phyloP scores from a whole-genome alignment of 129 eudicot species.

The Kitagawia praeruptora region DNA sequence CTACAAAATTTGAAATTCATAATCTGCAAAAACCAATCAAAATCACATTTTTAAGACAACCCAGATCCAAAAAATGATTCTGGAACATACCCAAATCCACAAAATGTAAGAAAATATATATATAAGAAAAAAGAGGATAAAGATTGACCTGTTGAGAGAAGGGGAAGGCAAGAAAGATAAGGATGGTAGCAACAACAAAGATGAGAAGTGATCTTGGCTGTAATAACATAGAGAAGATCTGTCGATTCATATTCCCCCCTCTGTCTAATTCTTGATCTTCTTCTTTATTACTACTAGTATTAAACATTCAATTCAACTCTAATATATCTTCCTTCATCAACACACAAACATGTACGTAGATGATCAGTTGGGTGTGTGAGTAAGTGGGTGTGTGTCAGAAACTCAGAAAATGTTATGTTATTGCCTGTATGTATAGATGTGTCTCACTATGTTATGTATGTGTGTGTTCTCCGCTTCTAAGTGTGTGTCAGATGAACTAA shows the following conservation, averaged over 20 bases:
- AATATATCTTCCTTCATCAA: neutral
- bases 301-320: constrained; percentile 3
- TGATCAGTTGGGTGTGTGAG: neutral
- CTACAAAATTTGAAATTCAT: neutral
- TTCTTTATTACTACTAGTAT: neutral
- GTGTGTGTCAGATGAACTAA: constrained; percentile 3
- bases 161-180: constrained; percentile 32
- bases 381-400: constrained; percentile 7
- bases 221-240: constrained; percentile 31
- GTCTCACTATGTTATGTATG: neutral
- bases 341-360: neutral
- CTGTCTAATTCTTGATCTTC: neutral
- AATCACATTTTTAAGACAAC: neutral
- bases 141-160: constrained; percentile 29
- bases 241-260: constrained; percentile 34
- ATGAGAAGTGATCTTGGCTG: constrained; percentile 31
- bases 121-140: neutral
- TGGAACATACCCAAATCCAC: neutral
- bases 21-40: neutral
- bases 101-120: neutral
- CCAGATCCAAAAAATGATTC: neutral
- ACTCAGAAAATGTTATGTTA: neutral
- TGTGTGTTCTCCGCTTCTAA: neutral
- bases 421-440: neutral
- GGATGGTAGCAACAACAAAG: constrained; percentile 20